These are phyloP conservation scores for Phytophthora syringae DNA, from an alignment of 352 stramenopile genomes.

Conservation along the genomic window DNA sequence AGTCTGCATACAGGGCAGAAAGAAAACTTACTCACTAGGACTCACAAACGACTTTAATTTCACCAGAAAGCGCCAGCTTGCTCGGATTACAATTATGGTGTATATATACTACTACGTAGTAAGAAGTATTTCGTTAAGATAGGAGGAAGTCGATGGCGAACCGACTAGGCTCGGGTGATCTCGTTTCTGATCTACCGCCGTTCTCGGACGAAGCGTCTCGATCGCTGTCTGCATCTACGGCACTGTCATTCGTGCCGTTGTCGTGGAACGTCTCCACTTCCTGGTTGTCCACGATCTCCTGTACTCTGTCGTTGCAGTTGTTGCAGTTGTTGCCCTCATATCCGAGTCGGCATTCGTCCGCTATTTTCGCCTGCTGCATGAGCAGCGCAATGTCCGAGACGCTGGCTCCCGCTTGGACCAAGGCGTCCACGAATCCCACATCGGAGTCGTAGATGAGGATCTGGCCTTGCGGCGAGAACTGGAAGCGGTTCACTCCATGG, in stretches of 20 bases:
- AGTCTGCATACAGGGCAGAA: too few relatives aligned
- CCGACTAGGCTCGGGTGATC: slow-evolving; percentile 16
- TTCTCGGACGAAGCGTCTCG: not conserved
- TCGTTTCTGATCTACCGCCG: slow-evolving; percentile 8
- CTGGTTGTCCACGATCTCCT: slow-evolving; percentile 5
- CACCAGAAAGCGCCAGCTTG: too few relatives aligned
- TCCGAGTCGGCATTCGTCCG: slow-evolving; percentile 46
- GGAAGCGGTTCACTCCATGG: slow-evolving; percentile 54
- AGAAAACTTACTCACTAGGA: too few relatives aligned
- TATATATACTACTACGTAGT: too few relatives aligned
- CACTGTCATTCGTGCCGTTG: not conserved
- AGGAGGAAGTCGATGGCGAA: slow-evolving; percentile 38
- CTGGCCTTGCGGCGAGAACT: slow-evolving; percentile 51
- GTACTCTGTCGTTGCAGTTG: not conserved
- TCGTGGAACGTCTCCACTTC: slow-evolving; percentile 6
- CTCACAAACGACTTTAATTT: too few relatives aligned
- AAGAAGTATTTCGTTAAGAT: slow-evolving; percentile 33
- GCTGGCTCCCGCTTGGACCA: slow-evolving; percentile 45
- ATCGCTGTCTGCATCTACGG: slow-evolving; percentile 8
- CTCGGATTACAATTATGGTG: too few relatives aligned
- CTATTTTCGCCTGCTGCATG: slow-evolving; percentile 60
- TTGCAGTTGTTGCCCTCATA: slow-evolving; percentile 24
- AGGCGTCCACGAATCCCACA: slow-evolving; percentile 61
- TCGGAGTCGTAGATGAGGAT: slow-evolving; percentile 65
- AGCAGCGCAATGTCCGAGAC: slow-evolving; percentile 53